phyloP scores from a whole-genome alignment of 805 yeast species.

The Zygosaccharomyces lentus region DNA sequence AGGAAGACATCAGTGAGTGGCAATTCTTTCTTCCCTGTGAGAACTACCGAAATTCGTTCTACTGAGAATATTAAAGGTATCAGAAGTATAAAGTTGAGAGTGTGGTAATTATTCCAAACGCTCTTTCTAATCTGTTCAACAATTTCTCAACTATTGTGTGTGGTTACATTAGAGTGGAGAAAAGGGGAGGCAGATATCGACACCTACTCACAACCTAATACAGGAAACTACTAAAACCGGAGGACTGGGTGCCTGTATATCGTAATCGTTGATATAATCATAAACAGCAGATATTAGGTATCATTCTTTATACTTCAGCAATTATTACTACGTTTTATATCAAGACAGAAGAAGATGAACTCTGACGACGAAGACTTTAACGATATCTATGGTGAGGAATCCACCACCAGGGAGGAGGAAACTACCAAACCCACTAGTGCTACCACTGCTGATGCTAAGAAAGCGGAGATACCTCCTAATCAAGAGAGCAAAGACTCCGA shows the following conservation, averaged over 20 bases:
- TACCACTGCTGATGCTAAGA: slow-evolving; percentile 14
- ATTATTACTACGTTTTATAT: slow-evolving; percentile 6
- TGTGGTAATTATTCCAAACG: background rate
- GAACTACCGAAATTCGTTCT: background rate
- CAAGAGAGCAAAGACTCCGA: slow-evolving; percentile 6
- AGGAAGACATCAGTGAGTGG: background rate
- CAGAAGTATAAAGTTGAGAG: background rate
- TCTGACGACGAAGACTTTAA: slow-evolving; percentile 94
- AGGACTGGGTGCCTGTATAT: slow-evolving; percentile 3
- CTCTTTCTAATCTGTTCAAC: background rate
- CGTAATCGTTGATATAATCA: slow-evolving; percentile 3
- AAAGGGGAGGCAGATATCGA: background rate
- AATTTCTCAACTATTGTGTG: background rate
- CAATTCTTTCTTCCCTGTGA: background rate
- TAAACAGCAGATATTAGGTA: slow-evolving; percentile 8
- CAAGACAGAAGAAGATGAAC: slow-evolving; percentile 48
- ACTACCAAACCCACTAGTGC: slow-evolving; percentile 19
- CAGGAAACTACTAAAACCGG: background rate
- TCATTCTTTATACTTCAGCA: slow-evolving; percentile 8
- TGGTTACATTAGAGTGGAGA: background rate
- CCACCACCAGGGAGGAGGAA: slow-evolving; percentile 15
- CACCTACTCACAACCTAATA: slow-evolving; percentile 2
- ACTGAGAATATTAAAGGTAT: background rate
- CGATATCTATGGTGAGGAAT: slow-evolving; percentile 64
- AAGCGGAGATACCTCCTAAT: slow-evolving; percentile 4